A percentile compares a stretch with the other conserved stretches of the same genome.
Conservation (phyloP, 2,329 filamentous ascomycete species). For the Aspergillus sp. region DNA sequence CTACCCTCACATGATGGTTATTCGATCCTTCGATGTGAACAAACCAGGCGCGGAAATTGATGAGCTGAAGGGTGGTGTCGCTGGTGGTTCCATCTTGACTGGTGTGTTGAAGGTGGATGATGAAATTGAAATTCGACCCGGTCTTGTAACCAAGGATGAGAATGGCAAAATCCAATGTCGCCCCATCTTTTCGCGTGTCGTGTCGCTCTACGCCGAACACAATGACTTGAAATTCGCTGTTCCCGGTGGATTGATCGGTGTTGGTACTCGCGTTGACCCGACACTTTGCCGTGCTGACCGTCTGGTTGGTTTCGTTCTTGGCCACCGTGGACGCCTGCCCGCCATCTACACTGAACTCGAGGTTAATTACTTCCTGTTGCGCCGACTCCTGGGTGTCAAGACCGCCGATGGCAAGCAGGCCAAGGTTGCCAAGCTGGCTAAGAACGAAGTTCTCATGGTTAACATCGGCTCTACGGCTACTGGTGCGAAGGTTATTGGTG, state of each 20-base stretch:
- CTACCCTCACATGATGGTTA: slow-evolving; percentile 97
- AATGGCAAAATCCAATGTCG: slow-evolving; percentile 93
- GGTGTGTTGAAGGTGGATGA: slow-evolving; percentile 96
- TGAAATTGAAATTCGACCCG: slow-evolving; percentile 98
- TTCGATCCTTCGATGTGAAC: slow-evolving; percentile 99
- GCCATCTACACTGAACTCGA: slow-evolving; percentile 98
- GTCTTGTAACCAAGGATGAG: slow-evolving; percentile 94
- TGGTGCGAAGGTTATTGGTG: slow-evolving; percentile 93
- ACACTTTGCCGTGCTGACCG: slow-evolving; percentile 98
- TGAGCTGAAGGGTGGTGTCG: slow-evolving; percentile 96
- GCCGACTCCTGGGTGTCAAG: slow-evolving; percentile 91
- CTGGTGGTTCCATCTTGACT: slow-evolving; percentile 93
- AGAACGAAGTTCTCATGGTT: slow-evolving; percentile 99
- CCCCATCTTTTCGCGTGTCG: slow-evolving; percentile 92
- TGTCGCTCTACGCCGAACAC: slow-evolving; percentile 94
- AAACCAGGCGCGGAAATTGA: slow-evolving; percentile 99
- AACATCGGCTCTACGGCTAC: slow-evolving; percentile 98
- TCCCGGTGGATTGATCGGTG: slow-evolving; percentile 95
- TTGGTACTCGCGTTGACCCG: slow-evolving; percentile 94
- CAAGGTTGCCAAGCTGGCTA: slow-evolving; percentile 96
- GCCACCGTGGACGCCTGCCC: slow-evolving; percentile 87
- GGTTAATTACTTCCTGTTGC: slow-evolving; percentile 98
- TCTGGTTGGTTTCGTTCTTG: slow-evolving; percentile 95
- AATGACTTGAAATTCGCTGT: slow-evolving; percentile 99
- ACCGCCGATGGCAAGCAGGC: slow-evolving; percentile 98